phyloP scores from a whole-genome alignment of 257 asterid species.

The Solanum pinnatisectum region DNA sequence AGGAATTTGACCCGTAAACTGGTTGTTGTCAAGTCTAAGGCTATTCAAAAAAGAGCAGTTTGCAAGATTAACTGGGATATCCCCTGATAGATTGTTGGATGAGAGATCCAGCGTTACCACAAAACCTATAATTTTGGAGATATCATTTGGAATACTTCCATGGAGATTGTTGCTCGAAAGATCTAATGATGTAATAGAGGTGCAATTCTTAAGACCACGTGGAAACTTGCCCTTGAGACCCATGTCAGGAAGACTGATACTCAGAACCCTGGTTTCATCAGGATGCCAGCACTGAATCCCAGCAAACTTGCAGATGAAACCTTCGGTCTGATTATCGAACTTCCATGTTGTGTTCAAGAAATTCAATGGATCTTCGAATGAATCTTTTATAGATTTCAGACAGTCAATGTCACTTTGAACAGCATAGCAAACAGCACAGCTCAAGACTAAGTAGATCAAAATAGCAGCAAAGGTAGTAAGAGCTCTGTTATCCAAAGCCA shows the following conservation, averaged over 20 bases:
- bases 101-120: slow-evolving; percentile 62
- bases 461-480: slow-evolving; percentile 14
- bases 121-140: slow-evolving; percentile 27
- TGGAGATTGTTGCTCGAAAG: slow-evolving; percentile 51
- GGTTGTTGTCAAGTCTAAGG: slow-evolving; percentile 53
- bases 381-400: slow-evolving; percentile 29
- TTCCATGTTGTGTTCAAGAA: slow-evolving; percentile 43
- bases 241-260: slow-evolving; percentile 48
- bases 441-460: slow-evolving; percentile 30
- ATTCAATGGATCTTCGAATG: slow-evolving; percentile 50
- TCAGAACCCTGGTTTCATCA: slow-evolving; percentile 54
- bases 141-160: slow-evolving; percentile 48
- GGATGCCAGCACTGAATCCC: slow-evolving; percentile 83
- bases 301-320: slow-evolving; percentile 50
- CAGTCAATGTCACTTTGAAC: slow-evolving; percentile 52
- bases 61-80: slow-evolving; percentile 45
- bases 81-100: slow-evolving; percentile 56
- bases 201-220: slow-evolving; percentile 36
- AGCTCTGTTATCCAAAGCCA: slow-evolving; percentile 16
- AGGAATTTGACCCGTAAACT: slow-evolving; percentile 28
- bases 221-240: slow-evolving; percentile 80
- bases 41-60: slow-evolving; percentile 47
- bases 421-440: slow-evolving; percentile 17
- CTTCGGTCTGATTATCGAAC: slow-evolving; percentile 43
- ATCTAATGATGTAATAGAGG: slow-evolving; percentile 67